Base-by-base conservation (phyloP, 2,329 filamentous ascomycete species). In the Grosmannia serpens region DNA sequence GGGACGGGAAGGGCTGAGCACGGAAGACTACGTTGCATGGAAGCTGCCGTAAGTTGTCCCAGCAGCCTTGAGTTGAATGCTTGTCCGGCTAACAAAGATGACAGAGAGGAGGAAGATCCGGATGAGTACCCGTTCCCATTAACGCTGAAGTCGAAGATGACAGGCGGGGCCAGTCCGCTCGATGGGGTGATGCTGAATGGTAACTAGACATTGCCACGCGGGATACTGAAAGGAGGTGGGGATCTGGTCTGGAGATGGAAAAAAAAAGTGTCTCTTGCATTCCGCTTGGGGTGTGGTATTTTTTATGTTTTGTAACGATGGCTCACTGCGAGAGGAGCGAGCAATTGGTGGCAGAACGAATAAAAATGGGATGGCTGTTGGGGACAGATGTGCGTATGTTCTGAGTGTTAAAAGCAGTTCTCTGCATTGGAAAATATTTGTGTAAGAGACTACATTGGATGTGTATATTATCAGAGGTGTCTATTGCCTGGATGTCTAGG, bases 11-110 rank as follows among this genome's bases (percentile, higher is more conserved):
- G 91, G 92, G 1, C 75, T 99, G 65, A 94, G 81, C 75, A 97
- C 94, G 0, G 94, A 99, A 74, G 94, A 99, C 70, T 97, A 99
- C 71, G 90, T 97, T 68, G 88, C 92, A 35, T 99, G 94, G 94
- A 96, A 95, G 75, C 77, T 97, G 60, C 94, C 92, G 88, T 97
- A 82, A 87, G 91, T 91, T 50, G 13, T 33, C 11, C 7, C 20
- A 49, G 8, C 15, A 7, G 3, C 26, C 24, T 29, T 7, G 20
- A 17, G 17, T 11, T 10, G 47, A 20, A 4, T 13, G 47, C 3
- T 31, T 27, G 15, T 35, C n/a, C 26, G n/a, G 24, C 38, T 50
- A 24, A 27, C 47, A 50, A 44, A 13, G 4, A n/a, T 47, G 29
- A 35, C 67, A 95, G 90, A 74, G 90, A 94, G 72, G 91, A 96